These are phyloP conservation scores for Sungouiozyma intestinalis DNA, from an alignment of 805 yeast species.

Conservation along the genomic window DNA sequence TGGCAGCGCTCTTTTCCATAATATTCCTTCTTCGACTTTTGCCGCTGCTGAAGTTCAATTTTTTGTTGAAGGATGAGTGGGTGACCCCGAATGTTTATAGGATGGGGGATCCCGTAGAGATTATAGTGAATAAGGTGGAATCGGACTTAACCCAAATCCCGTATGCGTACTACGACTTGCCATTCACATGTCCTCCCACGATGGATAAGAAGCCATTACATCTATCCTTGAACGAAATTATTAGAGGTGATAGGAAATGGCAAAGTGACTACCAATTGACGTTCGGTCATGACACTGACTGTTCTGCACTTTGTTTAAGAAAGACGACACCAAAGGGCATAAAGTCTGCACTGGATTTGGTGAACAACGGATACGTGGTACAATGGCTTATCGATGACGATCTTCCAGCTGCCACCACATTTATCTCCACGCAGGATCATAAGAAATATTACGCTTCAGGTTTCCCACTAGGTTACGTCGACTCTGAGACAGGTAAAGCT, in stretches of 20 bases:
- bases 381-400: constrained; percentile 75
- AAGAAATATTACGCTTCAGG: constrained; percentile 76
- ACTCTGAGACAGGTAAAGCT: constrained; percentile 38
- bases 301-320: constrained; percentile 60
- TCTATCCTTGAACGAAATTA: constrained; percentile 62
- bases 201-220: constrained; percentile 46
- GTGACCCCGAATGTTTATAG: constrained; percentile 29
- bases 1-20: background rate
- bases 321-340: constrained; percentile 43
- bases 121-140: constrained; percentile 67
- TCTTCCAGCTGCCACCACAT: constrained; percentile 82
- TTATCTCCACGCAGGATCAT: constrained; percentile 45
- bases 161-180: constrained; percentile 63
- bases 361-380: constrained; percentile 60
- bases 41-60: background rate
- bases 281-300: constrained; percentile 56
- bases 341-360: constrained; percentile 47
- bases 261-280: constrained; percentile 56
- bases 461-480: constrained; percentile 69
- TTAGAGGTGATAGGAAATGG: constrained; percentile 74
- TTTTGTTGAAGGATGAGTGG: constrained; percentile 12
- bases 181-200: constrained; percentile 69
- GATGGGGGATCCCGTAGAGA: constrained; percentile 52
- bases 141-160: constrained; percentile 67
- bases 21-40: background rate